These are phyloP conservation scores for Ceriops tagal DNA, from an alignment of 345 rosid species.

Conservation along the genomic window DNA sequence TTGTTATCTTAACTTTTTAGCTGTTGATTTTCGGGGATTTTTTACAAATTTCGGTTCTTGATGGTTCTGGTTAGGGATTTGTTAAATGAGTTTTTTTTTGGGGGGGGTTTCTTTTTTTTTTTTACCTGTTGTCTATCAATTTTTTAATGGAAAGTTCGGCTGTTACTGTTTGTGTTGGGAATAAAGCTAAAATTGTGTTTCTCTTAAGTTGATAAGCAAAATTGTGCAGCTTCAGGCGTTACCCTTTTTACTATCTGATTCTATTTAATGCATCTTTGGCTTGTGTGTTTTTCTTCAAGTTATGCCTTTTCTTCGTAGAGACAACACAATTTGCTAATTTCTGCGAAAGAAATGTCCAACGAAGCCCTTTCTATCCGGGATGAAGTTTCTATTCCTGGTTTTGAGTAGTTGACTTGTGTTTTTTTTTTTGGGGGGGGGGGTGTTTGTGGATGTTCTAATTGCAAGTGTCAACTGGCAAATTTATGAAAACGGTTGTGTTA, in stretches of 20 bases:
- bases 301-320: no score
- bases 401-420: not conserved
- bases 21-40: not conserved
- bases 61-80: slow-evolving; percentile 9
- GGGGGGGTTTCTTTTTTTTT: not conserved
- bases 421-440: not conserved
- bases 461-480: no score
- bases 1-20: not conserved
- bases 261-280: no score
- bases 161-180: not conserved
- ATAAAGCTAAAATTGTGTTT: no score
- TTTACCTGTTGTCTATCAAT: not conserved
- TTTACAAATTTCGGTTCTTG: not conserved
- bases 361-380: not conserved
- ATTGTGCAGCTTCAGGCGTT: no score
- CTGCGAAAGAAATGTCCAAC: no score
- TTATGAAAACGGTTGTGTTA: not conserved
- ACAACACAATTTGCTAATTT: no score
- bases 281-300: no score
- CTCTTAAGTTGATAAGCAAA: no score
- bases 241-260: no score
- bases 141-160: not conserved
- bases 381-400: not conserved
- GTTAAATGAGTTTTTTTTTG: not conserved
- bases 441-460: no score